phyloP scores from a whole-genome alignment of 371 early-diverging fungal genomes.

The Lichtheimia corymbifera region DNA sequence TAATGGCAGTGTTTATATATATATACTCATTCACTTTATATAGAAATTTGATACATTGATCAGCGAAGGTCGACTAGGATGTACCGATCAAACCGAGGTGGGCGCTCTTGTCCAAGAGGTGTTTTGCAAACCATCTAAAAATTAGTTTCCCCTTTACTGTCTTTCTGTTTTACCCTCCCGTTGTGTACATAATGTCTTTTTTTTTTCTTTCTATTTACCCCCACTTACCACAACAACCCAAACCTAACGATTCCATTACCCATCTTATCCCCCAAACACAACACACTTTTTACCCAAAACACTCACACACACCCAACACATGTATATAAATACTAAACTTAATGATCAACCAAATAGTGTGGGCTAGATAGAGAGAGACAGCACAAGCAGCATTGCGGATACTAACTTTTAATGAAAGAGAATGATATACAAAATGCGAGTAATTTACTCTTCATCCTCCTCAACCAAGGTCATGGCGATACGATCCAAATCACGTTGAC shows the following conservation, averaged over 20 bases:
- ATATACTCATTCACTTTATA: neutral
- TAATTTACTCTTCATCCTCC: conserved; percentile 19
- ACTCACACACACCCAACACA: too few species aligned
- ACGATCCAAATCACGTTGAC: conserved; percentile 81
- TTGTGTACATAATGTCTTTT: conserved; percentile 1
- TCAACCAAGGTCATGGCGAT: conserved; percentile 59
- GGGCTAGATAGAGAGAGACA: too few species aligned
- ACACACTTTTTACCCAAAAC: too few species aligned
- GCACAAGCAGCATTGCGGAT: too few species aligned
- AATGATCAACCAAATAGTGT: too few species aligned
- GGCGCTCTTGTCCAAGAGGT: conserved; percentile 45
- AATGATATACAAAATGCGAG: too few species aligned
- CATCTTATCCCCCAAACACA: neutral
- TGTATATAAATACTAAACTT: too few species aligned
- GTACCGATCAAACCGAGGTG: conserved; percentile 42
- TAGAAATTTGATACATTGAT: conserved; percentile 35
- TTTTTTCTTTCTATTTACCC: neutral
- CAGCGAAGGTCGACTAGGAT: conserved; percentile 27
- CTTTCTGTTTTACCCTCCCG: conserved; percentile 3
- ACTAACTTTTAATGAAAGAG: too few species aligned
- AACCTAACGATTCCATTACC: neutral
- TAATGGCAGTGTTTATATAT: neutral
- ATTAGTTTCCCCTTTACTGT: neutral
- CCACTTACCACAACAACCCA: neutral
- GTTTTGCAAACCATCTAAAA: conserved; percentile 20